Evolutionary conservation across 768 basidiomycete species (phyloP).

Genomic region (Fomitopsis serialis): DNA sequence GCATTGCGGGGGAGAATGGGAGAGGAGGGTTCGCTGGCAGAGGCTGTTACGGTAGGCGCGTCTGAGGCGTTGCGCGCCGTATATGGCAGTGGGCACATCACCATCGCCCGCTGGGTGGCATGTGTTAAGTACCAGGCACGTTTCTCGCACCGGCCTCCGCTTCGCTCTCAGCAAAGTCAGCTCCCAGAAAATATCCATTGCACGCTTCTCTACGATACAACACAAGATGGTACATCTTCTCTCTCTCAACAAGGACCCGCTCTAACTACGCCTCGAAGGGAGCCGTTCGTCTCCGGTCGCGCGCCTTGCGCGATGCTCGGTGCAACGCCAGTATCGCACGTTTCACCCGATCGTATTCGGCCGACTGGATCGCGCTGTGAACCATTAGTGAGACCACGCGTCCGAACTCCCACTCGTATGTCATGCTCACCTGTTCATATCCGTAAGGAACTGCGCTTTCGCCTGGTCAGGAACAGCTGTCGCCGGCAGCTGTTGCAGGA

Average conservation of each 20-base stretch:
- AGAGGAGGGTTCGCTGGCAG: slow-evolving; percentile 6
- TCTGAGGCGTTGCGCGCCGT: background rate
- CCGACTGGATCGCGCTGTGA: slow-evolving; percentile 55
- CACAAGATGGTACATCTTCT: background rate
- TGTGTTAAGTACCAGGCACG: background rate
- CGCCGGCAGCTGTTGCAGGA: slow-evolving; percentile 66
- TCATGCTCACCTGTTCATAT: slow-evolving; percentile 64
- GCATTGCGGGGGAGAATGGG: slow-evolving; percentile 33
- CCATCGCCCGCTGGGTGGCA: background rate
- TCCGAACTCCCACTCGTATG: background rate
- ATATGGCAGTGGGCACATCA: background rate
- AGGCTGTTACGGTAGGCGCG: background rate
- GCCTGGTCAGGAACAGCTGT: slow-evolving; percentile 54
- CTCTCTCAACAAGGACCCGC: background rate
- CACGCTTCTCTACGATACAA: background rate
- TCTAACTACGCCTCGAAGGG: slow-evolving; percentile 28
- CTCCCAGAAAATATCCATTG: too few species aligned
- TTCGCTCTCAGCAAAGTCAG: too few species aligned
- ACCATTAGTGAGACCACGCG: slow-evolving; percentile 9
- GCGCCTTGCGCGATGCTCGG: slow-evolving; percentile 67
- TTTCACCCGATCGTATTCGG: slow-evolving; percentile 78
- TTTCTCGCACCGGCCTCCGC: background rate
- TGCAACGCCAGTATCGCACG: slow-evolving; percentile 68
- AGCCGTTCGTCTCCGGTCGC: slow-evolving; percentile 50
- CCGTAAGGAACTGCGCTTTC: slow-evolving; percentile 67